phyloP scores from a whole-genome alignment of 208 protist genomes.

The Acanthamoeba royreba region DNA sequence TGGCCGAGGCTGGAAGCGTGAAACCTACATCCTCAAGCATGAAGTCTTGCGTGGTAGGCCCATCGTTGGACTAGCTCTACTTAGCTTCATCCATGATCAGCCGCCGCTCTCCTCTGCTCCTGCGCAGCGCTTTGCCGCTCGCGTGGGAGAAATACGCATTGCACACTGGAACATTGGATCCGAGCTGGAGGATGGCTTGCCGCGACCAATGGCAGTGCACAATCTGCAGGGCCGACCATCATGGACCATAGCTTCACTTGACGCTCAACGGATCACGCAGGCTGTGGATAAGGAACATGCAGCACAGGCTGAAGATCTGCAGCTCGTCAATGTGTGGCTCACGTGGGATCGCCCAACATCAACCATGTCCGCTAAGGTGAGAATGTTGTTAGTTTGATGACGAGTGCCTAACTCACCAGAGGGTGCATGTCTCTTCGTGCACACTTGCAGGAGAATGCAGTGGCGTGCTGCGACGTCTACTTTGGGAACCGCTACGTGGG shows the following conservation, averaged over 20 bases:
- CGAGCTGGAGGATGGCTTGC: neutral
- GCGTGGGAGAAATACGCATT: neutral
- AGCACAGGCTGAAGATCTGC: neutral
- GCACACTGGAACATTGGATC: neutral
- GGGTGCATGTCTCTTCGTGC: too few relatives aligned
- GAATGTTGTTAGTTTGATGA: neutral
- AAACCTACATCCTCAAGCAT: neutral
- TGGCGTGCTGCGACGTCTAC: conserved; percentile 35
- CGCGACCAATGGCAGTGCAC: neutral
- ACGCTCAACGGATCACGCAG: neutral
- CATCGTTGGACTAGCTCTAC: neutral
- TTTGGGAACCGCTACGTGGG: neutral
- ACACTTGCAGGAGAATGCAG: neutral
- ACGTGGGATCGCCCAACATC: neutral
- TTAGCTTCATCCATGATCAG: neutral
- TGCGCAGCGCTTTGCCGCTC: neutral
- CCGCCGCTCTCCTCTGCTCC: neutral
- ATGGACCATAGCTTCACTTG: neutral
- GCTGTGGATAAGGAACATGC: neutral
- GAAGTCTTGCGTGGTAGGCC: neutral
- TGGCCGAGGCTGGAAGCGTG: neutral
- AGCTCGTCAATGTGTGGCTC: neutral
- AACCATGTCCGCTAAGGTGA: neutral
- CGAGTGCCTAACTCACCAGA: neutral
- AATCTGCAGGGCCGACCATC: neutral